Base-by-base conservation (phyloP, 495 filamentous ascomycete species). In the Penicillium waksmanii region DNA sequence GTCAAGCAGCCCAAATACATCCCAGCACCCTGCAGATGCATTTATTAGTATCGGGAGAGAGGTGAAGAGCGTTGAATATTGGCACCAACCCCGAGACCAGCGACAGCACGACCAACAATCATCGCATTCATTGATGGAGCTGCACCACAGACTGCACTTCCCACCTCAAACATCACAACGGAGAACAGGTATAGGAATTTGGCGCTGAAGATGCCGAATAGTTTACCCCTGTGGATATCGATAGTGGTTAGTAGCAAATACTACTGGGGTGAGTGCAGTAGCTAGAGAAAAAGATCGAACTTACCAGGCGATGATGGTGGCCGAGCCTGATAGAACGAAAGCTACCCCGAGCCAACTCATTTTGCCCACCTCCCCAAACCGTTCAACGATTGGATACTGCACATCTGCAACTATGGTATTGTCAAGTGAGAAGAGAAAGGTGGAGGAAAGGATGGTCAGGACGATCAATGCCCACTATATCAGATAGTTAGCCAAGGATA, bases 361-460 rank as follows among this genome's bases (percentile, higher is more conserved):
- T 58, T 85, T 82, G 5, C 76, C 72, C n/a, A 85, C 72, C 19
- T 78, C 65, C 10, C 77, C 74, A 35, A 88, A 83, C 0, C 56
- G 40, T 25, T 74, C 70, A 47, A 87, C 66, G 17, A 88, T 80
- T 3, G 72, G 69, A 6, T 78, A 77, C 65, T 86, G 85, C 11
- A 88, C 70, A 58, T 85, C 79, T 21, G 86, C 86, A 5, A 84
- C 84, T 23, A 88, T 84, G 48, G 85, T 88, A 35, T 82, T 84
- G 58, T 88, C 86, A 10, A 88, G 73, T 13, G 80, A 76, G 53
- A 81, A 87, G 0, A 86, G 68, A 55, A 88, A 84, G 11, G 68
- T 73, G 1, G 72, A 76, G 6, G 77, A 71, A 23, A 80, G 72
- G 40, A 86, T 74, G 2, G 82, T 71, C 17, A 76, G 15, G 46